Base-by-base conservation (phyloP, 2,329 filamentous ascomycete species). In the Alternaria brassicicola region DNA sequence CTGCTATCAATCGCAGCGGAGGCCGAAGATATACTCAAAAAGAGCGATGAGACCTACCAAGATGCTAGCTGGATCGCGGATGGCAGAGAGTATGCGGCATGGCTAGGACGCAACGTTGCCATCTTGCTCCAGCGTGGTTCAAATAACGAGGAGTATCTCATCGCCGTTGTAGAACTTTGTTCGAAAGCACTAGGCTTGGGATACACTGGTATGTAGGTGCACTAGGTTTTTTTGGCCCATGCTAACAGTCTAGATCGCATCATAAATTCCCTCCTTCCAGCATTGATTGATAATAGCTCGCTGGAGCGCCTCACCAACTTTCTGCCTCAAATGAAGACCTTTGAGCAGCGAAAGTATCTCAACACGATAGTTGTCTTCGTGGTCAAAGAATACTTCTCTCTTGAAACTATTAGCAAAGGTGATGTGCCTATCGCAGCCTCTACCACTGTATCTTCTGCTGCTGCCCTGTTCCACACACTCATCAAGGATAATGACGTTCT, bases 131-230 rank as follows among this genome's bases (percentile, higher is more conserved):
- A 76, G 69, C 41, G 73, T 6, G 56, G 67, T 12, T 65, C 75
- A 62, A 30, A 62, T 55, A 66, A 76, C 73, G 64, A 77, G 48
- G 75, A 82, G 78, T 49, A 59, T 26, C 17, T 47, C 7, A 26
- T 42, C 6, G 66, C 69, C 28, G 38, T 68, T 6, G 76, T 79
- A 38, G 80, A 82, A 43, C 66, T 88, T 6, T 77, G 81, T 19
- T 80, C 85, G 3, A 88, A 89, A 61, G 82, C 86, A 1, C 78
- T 94, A 57, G 88, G 85, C 28, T 76, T 97, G 28, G 92, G 91
- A 3, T 92, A 95, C 76, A 80, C 84, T 52, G 89, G 91, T 71
- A 47, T 59, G 66, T 62, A 12, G 0, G 15, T 7, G 7, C 21
- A 6, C 17, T 8, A 15, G 35, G 42, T 7, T 3, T 2, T 8